Evolutionary conservation across 2,329 filamentous ascomycete species (phyloP).

Genomic region (Lachnellula cervina): DNA sequence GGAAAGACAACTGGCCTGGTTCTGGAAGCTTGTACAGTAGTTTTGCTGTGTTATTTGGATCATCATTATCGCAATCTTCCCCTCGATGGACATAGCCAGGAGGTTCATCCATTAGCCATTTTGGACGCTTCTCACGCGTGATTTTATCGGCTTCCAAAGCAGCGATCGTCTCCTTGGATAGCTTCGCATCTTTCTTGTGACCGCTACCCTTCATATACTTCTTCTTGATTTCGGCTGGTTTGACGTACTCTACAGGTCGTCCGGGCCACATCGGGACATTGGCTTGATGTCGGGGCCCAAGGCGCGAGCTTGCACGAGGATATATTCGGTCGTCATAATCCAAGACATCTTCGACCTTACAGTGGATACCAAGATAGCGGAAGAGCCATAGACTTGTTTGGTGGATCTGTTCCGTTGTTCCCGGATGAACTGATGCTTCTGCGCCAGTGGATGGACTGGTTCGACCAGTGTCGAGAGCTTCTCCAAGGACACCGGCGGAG

Average conservation of each 20-base stretch:
- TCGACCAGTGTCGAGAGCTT: constrained; percentile 50
- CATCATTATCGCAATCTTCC: constrained; percentile 66
- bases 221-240: constrained; percentile 80
- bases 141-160: constrained; percentile 77
- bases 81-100: constrained; percentile 79
- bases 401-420: constrained; percentile 81
- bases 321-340: constrained; percentile 98
- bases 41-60: constrained; percentile 69
- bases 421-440: constrained; percentile 49
- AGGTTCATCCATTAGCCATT: constrained; percentile 91
- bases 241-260: constrained; percentile 82
- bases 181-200: constrained; percentile 70
- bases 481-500: constrained; percentile 48
- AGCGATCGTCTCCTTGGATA: constrained; percentile 74
- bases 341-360: constrained; percentile 87
- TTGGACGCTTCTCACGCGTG: constrained; percentile 75
- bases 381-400: constrained; percentile 95
- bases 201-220: constrained; percentile 56
- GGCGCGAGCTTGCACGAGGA: constrained; percentile 84
- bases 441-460: constrained; percentile 60
- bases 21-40: constrained; percentile 74
- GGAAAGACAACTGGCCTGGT: constrained; percentile 40
- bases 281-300: constrained; percentile 89
- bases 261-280: constrained; percentile 82
- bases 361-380: constrained; percentile 92